Evolutionary conservation across 2,329 filamentous ascomycete species (phyloP).

Genomic region (Botryosphaeria dothidea): DNA sequence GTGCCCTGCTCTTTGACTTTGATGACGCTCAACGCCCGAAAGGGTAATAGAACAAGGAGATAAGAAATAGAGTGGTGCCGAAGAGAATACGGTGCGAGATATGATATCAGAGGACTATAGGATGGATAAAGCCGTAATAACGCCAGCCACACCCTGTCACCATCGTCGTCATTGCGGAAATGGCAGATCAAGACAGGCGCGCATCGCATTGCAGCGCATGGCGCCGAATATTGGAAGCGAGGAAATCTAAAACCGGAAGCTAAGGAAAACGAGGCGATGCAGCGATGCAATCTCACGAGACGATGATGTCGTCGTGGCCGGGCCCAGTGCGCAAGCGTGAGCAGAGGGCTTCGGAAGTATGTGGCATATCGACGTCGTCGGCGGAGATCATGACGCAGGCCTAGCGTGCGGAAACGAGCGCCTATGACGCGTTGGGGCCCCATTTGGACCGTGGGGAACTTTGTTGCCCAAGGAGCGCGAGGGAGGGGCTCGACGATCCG

Average conservation of each 20-base stretch:
- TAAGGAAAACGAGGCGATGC: background rate
- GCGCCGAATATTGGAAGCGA: background rate
- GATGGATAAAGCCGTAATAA: background rate
- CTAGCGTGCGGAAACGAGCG: constrained; percentile 14
- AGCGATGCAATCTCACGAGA: constrained; percentile 7
- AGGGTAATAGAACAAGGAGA: background rate
- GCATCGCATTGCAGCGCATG: background rate
- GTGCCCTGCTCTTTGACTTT: background rate
- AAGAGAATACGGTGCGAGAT: background rate
- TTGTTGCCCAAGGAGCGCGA: constrained; percentile 6
- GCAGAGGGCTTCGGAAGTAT: constrained; percentile 3
- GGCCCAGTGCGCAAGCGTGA: background rate
- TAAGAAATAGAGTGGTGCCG: background rate
- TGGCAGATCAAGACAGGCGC: background rate
- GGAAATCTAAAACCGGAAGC: constrained; percentile 5
- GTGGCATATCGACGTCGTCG: constrained; percentile 12
- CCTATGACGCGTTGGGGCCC: constrained; percentile 14
- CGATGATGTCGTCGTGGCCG: constrained; percentile 8
- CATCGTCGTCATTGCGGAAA: background rate
- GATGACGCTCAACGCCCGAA: constrained; percentile 7
- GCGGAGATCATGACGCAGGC: constrained; percentile 17
- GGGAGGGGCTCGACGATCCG: constrained; percentile 10
- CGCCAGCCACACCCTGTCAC: background rate
- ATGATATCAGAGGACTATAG: background rate
- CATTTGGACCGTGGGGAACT: background rate